These are phyloP conservation scores for Priceomyces medius DNA, from an alignment of 805 yeast species.

Conservation along the genomic window DNA sequence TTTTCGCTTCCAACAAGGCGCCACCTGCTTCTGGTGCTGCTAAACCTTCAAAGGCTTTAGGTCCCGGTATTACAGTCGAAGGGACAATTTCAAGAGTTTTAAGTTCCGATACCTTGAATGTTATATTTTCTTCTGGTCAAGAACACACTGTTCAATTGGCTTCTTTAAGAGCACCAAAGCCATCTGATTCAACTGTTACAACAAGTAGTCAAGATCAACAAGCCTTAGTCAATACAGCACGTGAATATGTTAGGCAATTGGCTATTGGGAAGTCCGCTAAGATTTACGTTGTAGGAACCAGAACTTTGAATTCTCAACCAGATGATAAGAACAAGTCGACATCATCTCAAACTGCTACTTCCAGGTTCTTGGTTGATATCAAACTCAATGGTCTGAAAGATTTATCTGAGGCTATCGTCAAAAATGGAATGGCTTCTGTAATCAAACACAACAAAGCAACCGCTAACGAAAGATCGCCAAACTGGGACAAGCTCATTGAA, in stretches of 20 bases:
- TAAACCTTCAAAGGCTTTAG: slow-evolving; percentile 17
- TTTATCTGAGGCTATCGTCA: slow-evolving; percentile 59
- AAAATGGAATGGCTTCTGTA: slow-evolving; percentile 73
- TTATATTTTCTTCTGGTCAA: slow-evolving; percentile 48
- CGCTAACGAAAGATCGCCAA: slow-evolving; percentile 60
- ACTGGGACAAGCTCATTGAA: slow-evolving; percentile 77
- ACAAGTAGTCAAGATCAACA: slow-evolving; percentile 36
- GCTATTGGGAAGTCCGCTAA: slow-evolving; percentile 71
- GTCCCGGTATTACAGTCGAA: slow-evolving; percentile 49
- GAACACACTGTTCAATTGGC: slow-evolving; percentile 73
- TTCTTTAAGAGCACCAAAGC: slow-evolving; percentile 73
- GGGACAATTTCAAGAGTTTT: slow-evolving; percentile 62
- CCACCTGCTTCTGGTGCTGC: slow-evolving; percentile 17
- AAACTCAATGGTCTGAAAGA: slow-evolving; percentile 53
- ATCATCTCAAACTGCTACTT: slow-evolving; percentile 14
- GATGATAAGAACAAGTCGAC: slow-evolving; percentile 45
- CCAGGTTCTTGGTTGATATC: slow-evolving; percentile 64
- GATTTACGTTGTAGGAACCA: slow-evolving; percentile 59
- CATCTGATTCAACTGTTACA: slow-evolving; percentile 51
- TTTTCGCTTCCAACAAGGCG: slow-evolving; percentile 48
- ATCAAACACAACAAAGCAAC: slow-evolving; percentile 75
- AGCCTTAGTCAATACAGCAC: slow-evolving; percentile 61
- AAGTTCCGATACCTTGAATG: slow-evolving; percentile 63
- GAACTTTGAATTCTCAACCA: slow-evolving; percentile 55
- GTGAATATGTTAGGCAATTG: slow-evolving; percentile 68